Evolutionary conservation across 1,139 yeast species (phyloP), one percentile per base, ranked within the genome.

Genomic region (Sugiyamaella japonica): DNA sequence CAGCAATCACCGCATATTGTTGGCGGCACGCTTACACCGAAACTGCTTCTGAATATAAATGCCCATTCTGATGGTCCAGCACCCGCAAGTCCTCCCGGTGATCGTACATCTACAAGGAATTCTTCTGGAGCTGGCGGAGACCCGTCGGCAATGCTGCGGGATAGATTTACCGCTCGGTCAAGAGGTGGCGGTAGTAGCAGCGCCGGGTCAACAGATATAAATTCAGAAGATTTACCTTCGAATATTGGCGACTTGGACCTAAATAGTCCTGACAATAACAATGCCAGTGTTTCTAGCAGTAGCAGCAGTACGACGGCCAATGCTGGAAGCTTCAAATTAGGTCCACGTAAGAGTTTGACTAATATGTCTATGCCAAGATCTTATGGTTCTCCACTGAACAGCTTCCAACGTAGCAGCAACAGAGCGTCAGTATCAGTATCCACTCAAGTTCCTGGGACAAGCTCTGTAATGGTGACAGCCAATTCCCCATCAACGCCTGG

Each of bases 401-500:
- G 57, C 6, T 25, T 60, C 25, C 63, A 59, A 20, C 48, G 63
- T 9, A 54, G 50, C 29, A 54, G 63, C 25, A 20, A 20, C 6
- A 20, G 25, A 20, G 25, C 25, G 6, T 20, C 25, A 31, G 31
- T 45, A 20, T 16, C 41, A 8, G 25, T 25, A 10, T 17, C 32
- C n/a, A 23, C 23, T 38, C 32, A 9, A n/a, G 51, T 32, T n/a
- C 52, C 48, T 13, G 49, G 44, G 17, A 20, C 50, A 10, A 48
- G 52, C 20, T 47, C 56, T 13, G 31, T 50, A 31, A 49, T 52
- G 2, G 40, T 50, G 10, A 34, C 46, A 7, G 44, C 49, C 3
- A 54, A 57, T 16, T 66, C 69, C 1, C 68, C 70, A 8, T 59
- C 63, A 28, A 62, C 70, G 2, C 69, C 70, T 2, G 61, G 60